Evolutionary conservation across 352 stramenopile genomes (phyloP), one percentile per base, ranked within the genome.

Genomic region (Elongisporangium undulatum): DNA sequence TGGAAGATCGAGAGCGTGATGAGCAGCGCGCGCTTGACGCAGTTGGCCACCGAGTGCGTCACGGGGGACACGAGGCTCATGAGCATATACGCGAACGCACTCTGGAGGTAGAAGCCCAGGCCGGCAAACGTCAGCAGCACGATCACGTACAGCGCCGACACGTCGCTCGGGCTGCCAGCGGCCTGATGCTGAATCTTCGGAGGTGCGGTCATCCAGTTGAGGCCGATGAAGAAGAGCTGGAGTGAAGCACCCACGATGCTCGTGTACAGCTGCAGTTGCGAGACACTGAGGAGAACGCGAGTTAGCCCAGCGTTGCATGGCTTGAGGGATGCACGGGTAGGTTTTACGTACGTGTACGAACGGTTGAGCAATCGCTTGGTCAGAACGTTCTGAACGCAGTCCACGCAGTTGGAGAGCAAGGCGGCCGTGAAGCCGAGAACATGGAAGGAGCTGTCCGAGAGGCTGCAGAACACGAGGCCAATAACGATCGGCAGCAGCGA

Each of bases 331-430:
- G 26, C 45, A 58, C 17, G 51, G 22, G 16, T 45, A 20, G 7
- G 23, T 12, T 22, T 24, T 52, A 73, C 77, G 56, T 81, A 94
- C 85, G 78, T 82, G 71, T 92, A 94, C 4, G 79, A 77, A 9
- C 69, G 71, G 22, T 90, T 94, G 23, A 97, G 76, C 39, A 97
- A 69, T 41, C 83, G 79, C 71, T 97, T 97, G 13, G 79, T 91
- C 61, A 97, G 72, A 9, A 97, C 90, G 63, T 97, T 97, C 63
- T 97, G 90, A 39, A 97, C 85, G 71, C 90, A 97, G 62, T 97
- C 90, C 39, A 94, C 81, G 66, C 87, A 97, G 67, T 97, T 97
- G 39, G 89, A 94, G 55, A 85, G 78, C 41, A 97, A 73, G 20
- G 90, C 89, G 16, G 90, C 89, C 21, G 89, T 61, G 56, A 97